phyloP scores from a whole-genome alignment of 208 protist species.

The Crithidia fasciculata region DNA sequence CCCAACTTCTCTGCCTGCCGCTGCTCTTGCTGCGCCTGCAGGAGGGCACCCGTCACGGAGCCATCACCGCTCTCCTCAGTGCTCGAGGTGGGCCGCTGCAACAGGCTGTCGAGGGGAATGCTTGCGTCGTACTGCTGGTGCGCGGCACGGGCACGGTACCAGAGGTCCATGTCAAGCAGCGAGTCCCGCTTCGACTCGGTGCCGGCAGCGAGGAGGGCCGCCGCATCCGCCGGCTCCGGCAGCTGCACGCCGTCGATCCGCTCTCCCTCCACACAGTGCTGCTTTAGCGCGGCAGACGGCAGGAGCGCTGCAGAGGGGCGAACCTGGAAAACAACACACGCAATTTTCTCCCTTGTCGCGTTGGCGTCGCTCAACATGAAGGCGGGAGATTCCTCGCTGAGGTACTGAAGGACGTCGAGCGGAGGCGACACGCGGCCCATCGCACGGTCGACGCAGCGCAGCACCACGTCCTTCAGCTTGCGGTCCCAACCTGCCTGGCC shows the following conservation, averaged over 20 bases:
- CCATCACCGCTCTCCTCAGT: not conserved
- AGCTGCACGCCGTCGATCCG: conserved; percentile 9
- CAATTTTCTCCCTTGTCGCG: not conserved
- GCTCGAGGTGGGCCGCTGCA: no score
- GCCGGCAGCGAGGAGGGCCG: conserved; percentile 10
- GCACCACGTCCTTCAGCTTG: conserved; percentile 47
- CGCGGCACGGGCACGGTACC: conserved; percentile 33
- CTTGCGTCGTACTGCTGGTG: conserved; percentile 33
- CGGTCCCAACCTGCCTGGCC: conserved; percentile 19
- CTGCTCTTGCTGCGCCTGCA: conserved; percentile 15
- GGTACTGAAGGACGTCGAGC: conserved; percentile 70
- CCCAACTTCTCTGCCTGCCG: conserved; percentile 1
- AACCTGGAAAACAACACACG: conserved; percentile 21
- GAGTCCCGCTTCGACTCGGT: conserved; percentile 26
- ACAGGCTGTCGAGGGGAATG: conserved; percentile 13
- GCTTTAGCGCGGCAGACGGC: conserved; percentile 4
- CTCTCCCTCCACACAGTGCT: conserved; percentile 35
- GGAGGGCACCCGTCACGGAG: not conserved
- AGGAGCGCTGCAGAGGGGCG: conserved; percentile 22
- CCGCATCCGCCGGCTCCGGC: conserved; percentile 3
- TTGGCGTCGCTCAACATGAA: not conserved
- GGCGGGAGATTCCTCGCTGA: conserved; percentile 32
- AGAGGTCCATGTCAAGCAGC: conserved; percentile 33
- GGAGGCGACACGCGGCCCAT: conserved; percentile 72
- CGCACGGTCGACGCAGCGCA: conserved; percentile 77